A percentile compares a stretch with the other conserved stretches of the same genome.
Evolutionary conservation across 2,329 filamentous ascomycete species (phyloP).

Genomic region (Xylaria sp.): DNA sequence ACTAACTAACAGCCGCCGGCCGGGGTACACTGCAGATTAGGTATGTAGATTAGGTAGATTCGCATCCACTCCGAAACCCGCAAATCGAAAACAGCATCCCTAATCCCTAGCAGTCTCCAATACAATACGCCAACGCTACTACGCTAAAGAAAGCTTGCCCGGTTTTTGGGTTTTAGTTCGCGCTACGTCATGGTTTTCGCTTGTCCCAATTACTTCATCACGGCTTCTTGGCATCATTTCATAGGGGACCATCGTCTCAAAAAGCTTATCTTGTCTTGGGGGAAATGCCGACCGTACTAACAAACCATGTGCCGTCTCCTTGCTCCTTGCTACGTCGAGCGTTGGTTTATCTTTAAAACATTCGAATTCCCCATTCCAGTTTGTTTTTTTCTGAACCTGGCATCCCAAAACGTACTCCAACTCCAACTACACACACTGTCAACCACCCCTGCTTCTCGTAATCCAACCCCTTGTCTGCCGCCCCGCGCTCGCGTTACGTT

Average conservation of each 20-base stretch:
- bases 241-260: conserved; percentile 8
- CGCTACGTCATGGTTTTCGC: conserved; percentile 18
- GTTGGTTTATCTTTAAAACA: conserved; percentile 4
- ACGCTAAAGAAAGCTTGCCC: conserved; percentile 26
- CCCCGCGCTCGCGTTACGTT: conserved; percentile 49
- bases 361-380: conserved; percentile 6
- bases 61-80: background rate
- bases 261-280: conserved; percentile 17
- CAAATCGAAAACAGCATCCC: background rate
- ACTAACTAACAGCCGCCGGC: background rate
- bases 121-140: background rate
- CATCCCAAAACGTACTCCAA: conserved; percentile 13
- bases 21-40: conserved; percentile 1
- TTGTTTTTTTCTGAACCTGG: background rate
- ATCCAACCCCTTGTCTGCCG: conserved; percentile 10
- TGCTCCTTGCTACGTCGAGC: background rate
- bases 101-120: background rate
- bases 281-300: conserved; percentile 15
- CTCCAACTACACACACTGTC: background rate
- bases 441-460: conserved; percentile 25
- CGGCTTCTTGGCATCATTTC: conserved; percentile 18
- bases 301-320: background rate
- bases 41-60: too few relatives aligned
- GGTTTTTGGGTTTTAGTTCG: conserved; percentile 15
- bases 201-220: background rate